Base-by-base conservation (phyloP, 2,329 filamentous ascomycete species). In the Anthostomella pinea region DNA sequence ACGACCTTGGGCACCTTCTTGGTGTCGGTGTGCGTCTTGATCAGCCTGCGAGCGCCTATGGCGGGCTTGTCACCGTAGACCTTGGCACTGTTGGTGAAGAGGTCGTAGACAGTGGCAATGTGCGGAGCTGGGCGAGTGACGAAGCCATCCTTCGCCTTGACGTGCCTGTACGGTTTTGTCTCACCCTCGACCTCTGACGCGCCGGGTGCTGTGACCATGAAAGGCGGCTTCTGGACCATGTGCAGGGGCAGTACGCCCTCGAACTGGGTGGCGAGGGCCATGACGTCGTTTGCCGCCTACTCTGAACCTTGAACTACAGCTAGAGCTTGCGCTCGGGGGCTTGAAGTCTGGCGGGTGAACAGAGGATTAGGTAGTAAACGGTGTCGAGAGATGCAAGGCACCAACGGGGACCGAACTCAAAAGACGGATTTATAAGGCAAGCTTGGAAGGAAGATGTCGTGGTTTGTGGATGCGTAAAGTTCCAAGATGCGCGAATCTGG, bases 1-100 rank as follows among this genome's bases (percentile, higher is more conserved):
- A 95, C 70, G 33, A 87, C 74, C 76, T 94, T 95, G 74, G 89
- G 85, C 51, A 95, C 70, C 75, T 88, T 93, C 72, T 91, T 95
- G 52, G 77, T 83, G 72, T 95, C 89, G 54, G 78, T 78, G 65
- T 95, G 88, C 30, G 83, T 79, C 63, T 83, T 73, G 64, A 95
- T 63, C 39, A 95, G 74, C 61, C 77, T 83, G 46, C 89, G 81
- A 54, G 73, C 75, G 51, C 85, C 89, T 43, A 87, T 70, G 41
- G 81, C 81, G 41, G 76, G 73, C 55, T 81, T 73, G 56, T 80
- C 75, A 41, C 75, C 74, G 56, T 79, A 82, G 42, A 75, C 64
- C 36, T 70, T 70, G 27, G 84, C 83, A 51, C 82, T 81, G 52
- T 81, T 76, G 56, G 76, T 76, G 55, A 95, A 70, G 48, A 95